phyloP scores from a whole-genome alignment of 805 yeast genomes.

The Candida xiaguanensis region DNA sequence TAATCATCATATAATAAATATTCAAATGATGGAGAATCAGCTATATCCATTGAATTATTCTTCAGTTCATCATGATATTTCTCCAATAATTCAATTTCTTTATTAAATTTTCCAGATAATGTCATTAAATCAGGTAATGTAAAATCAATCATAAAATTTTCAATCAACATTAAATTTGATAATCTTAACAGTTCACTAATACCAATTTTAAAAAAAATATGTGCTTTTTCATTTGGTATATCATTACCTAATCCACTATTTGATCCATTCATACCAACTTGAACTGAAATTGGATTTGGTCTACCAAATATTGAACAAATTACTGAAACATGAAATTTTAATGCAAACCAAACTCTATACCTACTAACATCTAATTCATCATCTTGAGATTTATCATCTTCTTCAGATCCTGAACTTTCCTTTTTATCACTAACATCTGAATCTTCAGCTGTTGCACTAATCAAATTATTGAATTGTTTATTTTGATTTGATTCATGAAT shows the following conservation, averaged over 20 bases:
- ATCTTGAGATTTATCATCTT: slow-evolving; percentile 16
- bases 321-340: slow-evolving; percentile 46
- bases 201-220: slow-evolving; percentile 41
- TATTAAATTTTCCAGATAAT: slow-evolving; percentile 39
- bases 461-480: slow-evolving; percentile 2
- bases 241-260: slow-evolving; percentile 1
- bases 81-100: slow-evolving; percentile 37
- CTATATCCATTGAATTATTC: slow-evolving; percentile 10
- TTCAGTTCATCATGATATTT: neutral
- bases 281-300: slow-evolving; percentile 51
- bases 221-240: slow-evolving; percentile 19
- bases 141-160: slow-evolving; percentile 47
- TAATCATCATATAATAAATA: slow-evolving; percentile 14
- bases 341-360: slow-evolving; percentile 48
- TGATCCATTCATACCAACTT: slow-evolving; percentile 22
- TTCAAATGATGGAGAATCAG: slow-evolving; percentile 8
- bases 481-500: slow-evolving; percentile 3
- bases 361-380: slow-evolving; percentile 33
- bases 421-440: slow-evolving; percentile 16
- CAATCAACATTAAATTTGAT: slow-evolving; percentile 49
- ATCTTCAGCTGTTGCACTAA: slow-evolving; percentile 8
- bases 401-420: neutral
- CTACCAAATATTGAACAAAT: slow-evolving; percentile 48
- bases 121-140: slow-evolving; percentile 36
- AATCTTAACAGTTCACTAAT: slow-evolving; percentile 46